Base-by-base conservation (phyloP, 129 eudicot species). In the Escallonia rubra region DNA sequence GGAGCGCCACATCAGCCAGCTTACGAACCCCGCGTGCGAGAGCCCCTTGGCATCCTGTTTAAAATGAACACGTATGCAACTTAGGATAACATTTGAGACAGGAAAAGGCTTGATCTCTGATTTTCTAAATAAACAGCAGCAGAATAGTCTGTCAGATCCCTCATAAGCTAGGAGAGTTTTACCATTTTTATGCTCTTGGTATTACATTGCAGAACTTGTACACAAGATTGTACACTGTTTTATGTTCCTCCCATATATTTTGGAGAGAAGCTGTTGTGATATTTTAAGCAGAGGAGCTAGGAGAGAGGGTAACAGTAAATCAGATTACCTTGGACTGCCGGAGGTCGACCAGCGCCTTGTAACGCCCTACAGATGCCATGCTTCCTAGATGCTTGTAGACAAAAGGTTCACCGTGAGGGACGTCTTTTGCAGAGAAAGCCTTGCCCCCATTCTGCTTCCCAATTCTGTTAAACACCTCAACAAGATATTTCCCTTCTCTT, bases 1-100 rank as follows among this genome's bases (percentile, higher is more conserved):
- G 7, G 98, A 93, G 39, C 98, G 87, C 98, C 98, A 93, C 0
- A 93, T 77, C 51, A 93, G 70, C 96, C 96, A 93, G 81, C 98
- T 93, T 23, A 78, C 43, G 43, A 93, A 93, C 65, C 98, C 98
- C 7, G 98, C 98, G 59, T 83, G 51, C 0, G 98, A 78, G 3
- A 92, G 58, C 38, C 98, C 98, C 72, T 72, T 86, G n/a, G 66
- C 80, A 38, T 84, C 91, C 97, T 91, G 82, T 59, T 54, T 49
- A 49, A 23, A 63, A 57, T 14, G 56, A 62, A 42, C 4, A 39
- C 10, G 1, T 23, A 23, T 23, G 34, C 34, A 23, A 23, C 34
- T 23, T 23, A 52, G 14, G 5, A 13, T 23, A 23, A 23, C 34
- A 23, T 23, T 23, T 23, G 1, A 23, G 34, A 12, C 0, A 11